Conservation (phyloP, 2,329 filamentous ascomycete genomes). For the Fusarium multiceps region DNA sequence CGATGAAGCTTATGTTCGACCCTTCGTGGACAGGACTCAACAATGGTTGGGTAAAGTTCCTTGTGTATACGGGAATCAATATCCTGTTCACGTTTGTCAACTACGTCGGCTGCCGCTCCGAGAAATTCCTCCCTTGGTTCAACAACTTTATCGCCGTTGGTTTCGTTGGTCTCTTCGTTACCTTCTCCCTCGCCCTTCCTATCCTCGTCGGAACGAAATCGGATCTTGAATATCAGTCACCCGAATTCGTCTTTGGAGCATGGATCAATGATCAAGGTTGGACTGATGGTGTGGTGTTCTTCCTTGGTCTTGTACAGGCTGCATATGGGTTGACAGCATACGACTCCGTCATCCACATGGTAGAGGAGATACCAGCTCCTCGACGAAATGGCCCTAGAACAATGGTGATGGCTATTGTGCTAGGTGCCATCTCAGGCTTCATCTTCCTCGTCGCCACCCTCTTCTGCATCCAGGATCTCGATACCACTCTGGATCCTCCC, state of each 20-base stretch:
- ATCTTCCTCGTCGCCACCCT: constrained; percentile 63
- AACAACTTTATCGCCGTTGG: constrained; percentile 67
- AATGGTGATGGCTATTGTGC: constrained; percentile 62
- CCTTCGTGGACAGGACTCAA: constrained; percentile 57
- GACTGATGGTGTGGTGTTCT: constrained; percentile 65
- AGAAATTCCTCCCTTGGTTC: constrained; percentile 57
- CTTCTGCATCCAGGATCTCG: constrained; percentile 61
- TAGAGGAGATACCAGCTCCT: constrained; percentile 66
- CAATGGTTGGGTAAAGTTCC: constrained; percentile 63
- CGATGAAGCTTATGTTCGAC: constrained; percentile 65
- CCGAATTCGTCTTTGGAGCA: constrained; percentile 62
- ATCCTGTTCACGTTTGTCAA: constrained; percentile 62
- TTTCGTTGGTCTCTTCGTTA: constrained; percentile 63
- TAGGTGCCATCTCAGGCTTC: constrained; percentile 59
- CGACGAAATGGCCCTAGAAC: constrained; percentile 61
- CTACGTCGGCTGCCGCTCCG: constrained; percentile 60
- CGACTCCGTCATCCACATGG: constrained; percentile 69
- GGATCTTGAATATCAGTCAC: constrained; percentile 59
- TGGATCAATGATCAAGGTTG: constrained; percentile 61
- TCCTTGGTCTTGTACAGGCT: constrained; percentile 66
- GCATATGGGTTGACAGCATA: constrained; percentile 64
- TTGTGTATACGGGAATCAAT: constrained; percentile 66
- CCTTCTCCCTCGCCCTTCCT: constrained; percentile 62
- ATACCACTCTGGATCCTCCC: constrained; percentile 52
- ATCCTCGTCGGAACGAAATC: constrained; percentile 61